These are phyloP conservation scores for Backusella morwellensis DNA, from an alignment of 192 early-diverging fungal species.

Conservation along the genomic window DNA sequence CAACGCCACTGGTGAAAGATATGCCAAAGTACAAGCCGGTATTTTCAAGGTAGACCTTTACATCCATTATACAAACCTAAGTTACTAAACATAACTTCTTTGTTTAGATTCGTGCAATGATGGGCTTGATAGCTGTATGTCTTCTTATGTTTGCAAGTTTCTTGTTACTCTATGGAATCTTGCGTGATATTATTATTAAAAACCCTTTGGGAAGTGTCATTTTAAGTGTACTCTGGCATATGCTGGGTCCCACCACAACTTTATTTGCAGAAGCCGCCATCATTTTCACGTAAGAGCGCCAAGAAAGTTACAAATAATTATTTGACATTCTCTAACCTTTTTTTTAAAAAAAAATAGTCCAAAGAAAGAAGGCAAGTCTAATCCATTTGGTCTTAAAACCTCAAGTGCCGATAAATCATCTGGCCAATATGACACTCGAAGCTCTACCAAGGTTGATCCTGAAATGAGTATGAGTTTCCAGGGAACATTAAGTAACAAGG, in stretches of 20 bases:
- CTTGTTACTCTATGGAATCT: slow-evolving; percentile 34
- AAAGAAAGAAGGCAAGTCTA: background rate
- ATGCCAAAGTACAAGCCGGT: slow-evolving; percentile 18
- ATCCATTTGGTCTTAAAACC: slow-evolving; percentile 8
- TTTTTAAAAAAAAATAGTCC: slow-evolving; percentile 10
- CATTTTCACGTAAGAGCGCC: slow-evolving; percentile 14
- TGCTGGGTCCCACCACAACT: slow-evolving; percentile 15
- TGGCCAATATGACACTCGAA: background rate
- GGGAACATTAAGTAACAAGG: slow-evolving; percentile 13
- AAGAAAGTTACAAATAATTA: background rate
- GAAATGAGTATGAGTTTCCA: slow-evolving; percentile 2
- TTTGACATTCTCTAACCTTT: background rate
- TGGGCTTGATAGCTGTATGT: slow-evolving; percentile 19
- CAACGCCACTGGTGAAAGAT: slow-evolving; percentile 13
- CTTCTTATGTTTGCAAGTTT: slow-evolving; percentile 23
- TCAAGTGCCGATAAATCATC: slow-evolving; percentile 11
- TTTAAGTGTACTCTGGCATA: slow-evolving; percentile 26
- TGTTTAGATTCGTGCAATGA: slow-evolving; percentile 19
- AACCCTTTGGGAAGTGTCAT: slow-evolving; percentile 15
- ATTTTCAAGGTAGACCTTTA: slow-evolving; percentile 12
- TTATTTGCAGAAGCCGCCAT: slow-evolving; percentile 27
- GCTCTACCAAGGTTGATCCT: background rate
- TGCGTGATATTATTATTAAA: slow-evolving; percentile 22
- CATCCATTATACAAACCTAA: background rate
- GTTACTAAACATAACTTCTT: background rate